These are phyloP conservation scores for Jaltomata sinuosa DNA, from an alignment of 257 asterid genomes.

Conservation along the genomic window DNA sequence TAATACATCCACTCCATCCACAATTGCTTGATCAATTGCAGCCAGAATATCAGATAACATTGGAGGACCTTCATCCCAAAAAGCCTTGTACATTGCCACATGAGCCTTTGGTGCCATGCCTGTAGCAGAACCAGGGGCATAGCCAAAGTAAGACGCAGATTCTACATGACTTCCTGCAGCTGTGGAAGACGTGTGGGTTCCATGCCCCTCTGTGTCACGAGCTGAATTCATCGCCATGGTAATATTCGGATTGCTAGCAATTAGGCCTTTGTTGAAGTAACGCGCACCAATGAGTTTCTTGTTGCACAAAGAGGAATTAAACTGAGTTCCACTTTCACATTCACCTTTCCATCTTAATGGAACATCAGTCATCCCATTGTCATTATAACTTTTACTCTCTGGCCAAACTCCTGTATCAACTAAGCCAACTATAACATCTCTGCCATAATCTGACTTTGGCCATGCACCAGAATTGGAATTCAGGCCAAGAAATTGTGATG, in stretches of 20 bases:
- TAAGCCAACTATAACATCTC: slow-evolving; percentile 47
- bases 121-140: slow-evolving; percentile 40
- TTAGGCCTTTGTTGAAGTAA: slow-evolving; percentile 47
- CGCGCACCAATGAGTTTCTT: slow-evolving; percentile 67
- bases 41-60: slow-evolving; percentile 27
- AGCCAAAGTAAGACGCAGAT: slow-evolving; percentile 45
- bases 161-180: slow-evolving; percentile 46
- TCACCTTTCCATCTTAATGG: slow-evolving; percentile 57
- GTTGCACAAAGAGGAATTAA: slow-evolving; percentile 52
- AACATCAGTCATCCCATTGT: slow-evolving; percentile 29
- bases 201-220: slow-evolving; percentile 58
- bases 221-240: slow-evolving; percentile 49
- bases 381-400: slow-evolving; percentile 51
- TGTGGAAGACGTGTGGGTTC: slow-evolving; percentile 65
- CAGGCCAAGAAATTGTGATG: slow-evolving; percentile 52
- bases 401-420: slow-evolving; percentile 77
- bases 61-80: slow-evolving; percentile 39
- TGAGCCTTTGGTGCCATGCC: slow-evolving; percentile 60
- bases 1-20: slow-evolving; percentile 47
- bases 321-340: slow-evolving; percentile 51
- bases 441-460: slow-evolving; percentile 44
- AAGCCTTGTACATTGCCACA: slow-evolving; percentile 56
- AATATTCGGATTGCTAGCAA: slow-evolving; percentile 38
- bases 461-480: slow-evolving; percentile 33
- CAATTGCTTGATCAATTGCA: slow-evolving; percentile 55